Conservation (phyloP, 345 rosid genomes). For the Dovyalis caffra region DNA sequence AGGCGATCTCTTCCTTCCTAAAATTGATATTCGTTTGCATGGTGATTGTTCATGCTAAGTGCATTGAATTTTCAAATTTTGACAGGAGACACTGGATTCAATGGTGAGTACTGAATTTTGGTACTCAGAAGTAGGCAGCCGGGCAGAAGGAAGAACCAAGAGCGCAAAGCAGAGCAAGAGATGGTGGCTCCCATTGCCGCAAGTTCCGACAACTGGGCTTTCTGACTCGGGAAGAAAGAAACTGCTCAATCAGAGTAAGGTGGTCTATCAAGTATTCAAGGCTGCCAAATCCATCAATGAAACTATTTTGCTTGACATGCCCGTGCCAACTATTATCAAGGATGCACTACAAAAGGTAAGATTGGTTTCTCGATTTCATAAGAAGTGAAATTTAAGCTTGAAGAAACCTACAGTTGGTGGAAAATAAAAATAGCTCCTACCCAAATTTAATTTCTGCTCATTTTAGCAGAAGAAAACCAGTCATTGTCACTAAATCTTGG, state of each 20-base stretch:
- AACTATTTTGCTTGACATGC: constrained; percentile 82
- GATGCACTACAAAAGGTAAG: constrained; percentile 84
- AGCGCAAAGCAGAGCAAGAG: constrained; percentile 68
- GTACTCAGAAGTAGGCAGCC: constrained; percentile 81
- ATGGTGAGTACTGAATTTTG: constrained; percentile 88
- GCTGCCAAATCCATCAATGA: constrained; percentile 89
- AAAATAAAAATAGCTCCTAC: background rate
- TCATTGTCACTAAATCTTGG: background rate
- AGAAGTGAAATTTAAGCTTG: background rate
- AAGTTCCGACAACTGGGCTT: constrained; percentile 77
- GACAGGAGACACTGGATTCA: constrained; percentile 77
- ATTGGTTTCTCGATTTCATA: background rate
- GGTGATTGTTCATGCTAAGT: background rate
- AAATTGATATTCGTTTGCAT: background rate
- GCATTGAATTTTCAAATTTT: constrained; percentile 10
- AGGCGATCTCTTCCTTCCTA: constrained; percentile 35
- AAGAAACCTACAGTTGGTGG: background rate
- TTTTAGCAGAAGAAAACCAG: background rate
- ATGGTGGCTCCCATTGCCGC: constrained; percentile 98
- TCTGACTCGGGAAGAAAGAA: constrained; percentile 68
- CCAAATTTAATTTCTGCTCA: background rate
- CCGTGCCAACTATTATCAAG: constrained; percentile 61
- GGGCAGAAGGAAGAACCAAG: constrained; percentile 74
- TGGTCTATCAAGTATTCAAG: constrained; percentile 88
- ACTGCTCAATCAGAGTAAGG: constrained; percentile 48